Base-by-base conservation (phyloP, 345 rosid species). In the Fremontodendron californicum region DNA sequence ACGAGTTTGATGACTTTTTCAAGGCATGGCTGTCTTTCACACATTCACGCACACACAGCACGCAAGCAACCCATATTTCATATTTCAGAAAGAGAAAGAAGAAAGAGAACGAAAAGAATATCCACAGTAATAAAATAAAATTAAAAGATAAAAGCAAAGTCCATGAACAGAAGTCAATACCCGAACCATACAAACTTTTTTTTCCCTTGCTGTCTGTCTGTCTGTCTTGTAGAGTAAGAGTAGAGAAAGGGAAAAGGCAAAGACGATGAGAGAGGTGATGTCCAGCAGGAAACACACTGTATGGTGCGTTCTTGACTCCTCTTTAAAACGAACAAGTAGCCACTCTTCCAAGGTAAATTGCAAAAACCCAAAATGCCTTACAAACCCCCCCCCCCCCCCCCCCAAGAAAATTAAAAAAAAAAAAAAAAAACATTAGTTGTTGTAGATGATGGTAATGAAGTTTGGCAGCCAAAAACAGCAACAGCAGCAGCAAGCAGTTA, bases 291-390 rank as follows among this genome's bases (percentile, higher is more conserved):
- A 64, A 76, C 66, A 85, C 45, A 6, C 61, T 49, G 89, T 85
- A 90, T 91, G 98, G 98, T 93, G 94, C 98, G 98, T 91, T 93
- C 98, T 93, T 93, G 98, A 93, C 98, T 93, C 80, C 86, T 81
- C 81, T 71, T 48, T 49, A 73, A 23, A 18, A 75, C 72, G 27
- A 19, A 3, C 68, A 33, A 9, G 1, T 8, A 18, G 25, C 45
- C 31, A 71, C 49, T 79, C 63, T 73, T 75, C 73, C 58, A 45
- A 73, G 19, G 77, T 67, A 76, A 77, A 74, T 49, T 73, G 55
- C 75, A 79, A 72, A 76, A 83, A 60, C 55, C 64, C 55, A 74
- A 80, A 80, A 48, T 60, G 29, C 40, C 58, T 78, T 63, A 68
- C 73, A 77, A n/a, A n/a, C 2, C 23, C 25, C 29, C n/a, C 23